Base-by-base conservation (phyloP, 306 rosid genomes). In the Urtica urens region DNA sequence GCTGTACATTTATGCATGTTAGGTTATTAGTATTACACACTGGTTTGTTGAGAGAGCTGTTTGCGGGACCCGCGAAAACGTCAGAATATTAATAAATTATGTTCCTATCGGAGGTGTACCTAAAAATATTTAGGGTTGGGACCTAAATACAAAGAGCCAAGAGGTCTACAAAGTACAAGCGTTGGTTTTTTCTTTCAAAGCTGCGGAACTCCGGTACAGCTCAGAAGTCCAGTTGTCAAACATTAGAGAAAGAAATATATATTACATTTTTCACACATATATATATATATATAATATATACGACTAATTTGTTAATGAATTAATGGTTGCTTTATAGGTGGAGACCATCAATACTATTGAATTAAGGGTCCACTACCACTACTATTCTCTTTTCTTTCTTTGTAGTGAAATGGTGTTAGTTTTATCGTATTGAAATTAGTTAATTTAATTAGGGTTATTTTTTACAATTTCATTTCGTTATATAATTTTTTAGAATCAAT, bases 151-250 rank as follows among this genome's bases (percentile, higher is more conserved):
- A 51, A 59, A 63, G 7, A 45, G 47, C 35, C 31, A 15, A 19
- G 53, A 66, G 66, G 59, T 54, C 59, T 55, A 63, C 64, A 58
- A 51, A 34, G 57, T 51, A 31, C 39, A 45, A 50, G 64, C 63
- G 43, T 48, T 50, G 56, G 54, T 46, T 70, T n/a, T n/a, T 53
- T 66, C 61, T 63, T 62, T 52, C 61, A 40, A 3, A 46, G 72
- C 66, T 64, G 67, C 68, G 18, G n/a, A 35, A 49, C 62, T 51
- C 69, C 64, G 43, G 22, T 76, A 70, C 80, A 73, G 83, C 81
- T 76, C 71, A 79, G 69, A 43, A 52, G 26, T 60, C 70, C 79
- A 79, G 74, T 67, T 66, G 69, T 78, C 51, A 71, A 62, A 14
- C 52, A 45, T 38, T 60, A 53, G 74, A 65, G 14, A 45, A n/a